A percentile compares a stretch with the other conserved stretches of the same genome.
phyloP scores from a whole-genome alignment of 1,139 yeast genomes.

The Pichia sp. region DNA sequence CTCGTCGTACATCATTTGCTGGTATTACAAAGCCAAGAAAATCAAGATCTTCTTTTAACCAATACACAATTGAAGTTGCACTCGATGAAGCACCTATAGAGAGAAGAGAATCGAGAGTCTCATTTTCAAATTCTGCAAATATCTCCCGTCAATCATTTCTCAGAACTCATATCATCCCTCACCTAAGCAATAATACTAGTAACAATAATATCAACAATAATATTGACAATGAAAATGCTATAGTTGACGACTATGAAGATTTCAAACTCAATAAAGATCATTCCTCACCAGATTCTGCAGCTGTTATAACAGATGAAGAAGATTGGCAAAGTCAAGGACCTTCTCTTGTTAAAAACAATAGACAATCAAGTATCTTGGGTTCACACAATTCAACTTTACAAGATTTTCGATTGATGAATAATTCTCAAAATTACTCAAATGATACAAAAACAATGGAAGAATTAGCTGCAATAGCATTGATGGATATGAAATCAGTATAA shows the following conservation, averaged over 20 bases:
- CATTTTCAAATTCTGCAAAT: slow-evolving; percentile 28
- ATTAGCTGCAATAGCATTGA: slow-evolving; percentile 57
- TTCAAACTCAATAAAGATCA: slow-evolving; percentile 8
- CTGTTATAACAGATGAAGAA: slow-evolving; percentile 58
- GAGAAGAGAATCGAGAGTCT: slow-evolving; percentile 28
- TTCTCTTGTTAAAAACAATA: slow-evolving; percentile 40
- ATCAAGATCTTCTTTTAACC: slow-evolving; percentile 28
- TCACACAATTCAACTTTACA: not conserved
- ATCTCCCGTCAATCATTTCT: slow-evolving; percentile 30
- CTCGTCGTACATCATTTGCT: slow-evolving; percentile 27
- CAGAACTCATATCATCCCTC: slow-evolving; percentile 23
- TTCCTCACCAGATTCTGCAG: slow-evolving; percentile 11
- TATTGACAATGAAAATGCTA: slow-evolving; percentile 13
- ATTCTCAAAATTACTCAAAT: slow-evolving; percentile 1
- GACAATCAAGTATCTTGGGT: slow-evolving; percentile 18
- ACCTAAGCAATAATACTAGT: slow-evolving; percentile 18
- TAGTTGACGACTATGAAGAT: slow-evolving; percentile 9
- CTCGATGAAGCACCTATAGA: slow-evolving; percentile 27
- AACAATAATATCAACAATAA: slow-evolving; percentile 13
- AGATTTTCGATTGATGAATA: slow-evolving; percentile 8
- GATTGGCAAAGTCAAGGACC: slow-evolving; percentile 94
- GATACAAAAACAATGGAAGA: slow-evolving; percentile 29
- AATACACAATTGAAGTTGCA: slow-evolving; percentile 27
- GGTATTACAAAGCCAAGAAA: slow-evolving; percentile 29
- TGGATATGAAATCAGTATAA: slow-evolving; percentile 43